Evolutionary conservation across 495 filamentous ascomycete species (phyloP), one percentile per base, ranked within the genome.

Genomic region (Aspergillus cristatus): DNA sequence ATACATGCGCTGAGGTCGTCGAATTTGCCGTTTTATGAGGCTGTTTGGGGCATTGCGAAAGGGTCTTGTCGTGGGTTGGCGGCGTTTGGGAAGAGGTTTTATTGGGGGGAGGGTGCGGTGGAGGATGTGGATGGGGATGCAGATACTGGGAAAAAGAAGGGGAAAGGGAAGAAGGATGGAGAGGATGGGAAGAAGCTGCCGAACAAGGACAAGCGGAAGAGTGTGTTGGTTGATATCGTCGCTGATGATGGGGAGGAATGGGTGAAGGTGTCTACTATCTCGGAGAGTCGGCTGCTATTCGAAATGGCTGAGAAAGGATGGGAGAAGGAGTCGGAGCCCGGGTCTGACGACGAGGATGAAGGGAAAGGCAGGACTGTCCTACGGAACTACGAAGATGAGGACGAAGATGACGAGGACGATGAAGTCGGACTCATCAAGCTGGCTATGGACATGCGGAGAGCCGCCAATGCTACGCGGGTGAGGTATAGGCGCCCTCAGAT

Each of bases 261-360:
- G 76, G 67, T 78, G 43, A 81, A 79, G 45, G 72, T 80, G 1
- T 77, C 71, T 33, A 79, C 72, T 16, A 57, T 78, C 18, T 72
- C 74, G 38, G 68, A 74, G 41, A 66, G 53, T 28, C 67, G 76
- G 35, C 53, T 81, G 18, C 48, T 77, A 29, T 72, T 76, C 42
- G 76, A 80, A 37, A 71, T 80, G 50, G 76, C 76, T n/a, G 71
- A 79, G 55, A 74, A 72, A 32, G 74, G 74, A 6, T 79, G 75
- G 72, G 74, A 76, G 46, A 56, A 51, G 13, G 67, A 67, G 43
- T 60, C 60, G 22, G 57, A 58, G 16, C 53, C 52, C 8, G 43
- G 33, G 14, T 48, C 48, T 1, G 50, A 55, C 8, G 59, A 60
- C 14, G 66, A 62, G 17, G 57, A 52, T 1, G 43, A 61, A 35